phyloP scores from a whole-genome alignment of 495 filamentous ascomycete species.

The Neurospora intermedia region DNA sequence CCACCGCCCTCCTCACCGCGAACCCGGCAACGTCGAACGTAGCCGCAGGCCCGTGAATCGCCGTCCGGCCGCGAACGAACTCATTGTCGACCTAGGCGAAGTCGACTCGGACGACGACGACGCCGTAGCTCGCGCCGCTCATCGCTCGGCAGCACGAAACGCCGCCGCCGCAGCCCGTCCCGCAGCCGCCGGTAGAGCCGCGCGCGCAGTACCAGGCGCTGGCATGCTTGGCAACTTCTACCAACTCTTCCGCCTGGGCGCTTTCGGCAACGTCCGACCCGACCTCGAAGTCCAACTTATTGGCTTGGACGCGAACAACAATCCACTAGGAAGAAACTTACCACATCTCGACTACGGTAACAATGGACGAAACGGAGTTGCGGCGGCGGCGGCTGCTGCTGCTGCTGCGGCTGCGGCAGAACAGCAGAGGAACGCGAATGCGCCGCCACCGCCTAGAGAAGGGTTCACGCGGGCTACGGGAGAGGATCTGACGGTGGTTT shows the following conservation, averaged over 20 bases:
- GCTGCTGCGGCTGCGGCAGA: not conserved
- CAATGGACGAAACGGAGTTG: slow-evolving; percentile 13
- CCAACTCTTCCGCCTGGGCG: not conserved
- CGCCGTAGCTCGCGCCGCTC: not conserved
- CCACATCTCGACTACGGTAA: slow-evolving; percentile 21
- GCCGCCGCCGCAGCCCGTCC: not conserved
- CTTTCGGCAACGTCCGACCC: not conserved
- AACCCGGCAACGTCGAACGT: not conserved
- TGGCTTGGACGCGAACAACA: slow-evolving; percentile 7
- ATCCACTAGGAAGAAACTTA: slow-evolving; percentile 18
- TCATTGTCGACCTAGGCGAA: not conserved
- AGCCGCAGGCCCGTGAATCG: not conserved
- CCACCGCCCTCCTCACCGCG: slow-evolving; percentile 2
- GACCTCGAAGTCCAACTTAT: slow-evolving; percentile 12
- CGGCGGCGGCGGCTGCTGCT: not conserved
- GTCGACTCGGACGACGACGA: not conserved
- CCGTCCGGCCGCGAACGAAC: not conserved
- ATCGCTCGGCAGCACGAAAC: not conserved
- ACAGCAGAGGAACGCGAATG: slow-evolving; percentile 18
- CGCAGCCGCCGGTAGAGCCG: not conserved
- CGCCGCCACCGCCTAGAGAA: slow-evolving; percentile 21
- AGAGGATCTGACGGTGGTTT: slow-evolving; percentile 30
- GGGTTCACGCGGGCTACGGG: slow-evolving; percentile 35
- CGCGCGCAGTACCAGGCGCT: not conserved
- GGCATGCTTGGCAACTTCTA: not conserved